A percentile compares a stretch with the other conserved stretches of the same genome.
Evolutionary conservation across 2,329 filamentous ascomycete genomes (phyloP).

Genomic region (Aureobasidium musti): DNA sequence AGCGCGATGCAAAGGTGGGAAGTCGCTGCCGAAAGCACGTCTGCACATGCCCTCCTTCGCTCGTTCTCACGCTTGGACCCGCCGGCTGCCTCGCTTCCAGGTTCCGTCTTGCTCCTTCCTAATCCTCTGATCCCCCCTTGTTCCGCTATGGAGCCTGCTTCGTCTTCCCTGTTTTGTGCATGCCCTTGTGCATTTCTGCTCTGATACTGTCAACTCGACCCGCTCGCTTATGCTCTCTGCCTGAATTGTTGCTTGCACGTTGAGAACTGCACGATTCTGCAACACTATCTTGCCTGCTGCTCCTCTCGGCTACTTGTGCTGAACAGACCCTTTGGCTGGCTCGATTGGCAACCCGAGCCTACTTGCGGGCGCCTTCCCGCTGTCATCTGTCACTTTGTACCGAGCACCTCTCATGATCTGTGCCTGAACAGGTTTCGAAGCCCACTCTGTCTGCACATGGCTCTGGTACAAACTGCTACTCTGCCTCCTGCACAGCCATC

Average conservation of each 20-base stretch:
- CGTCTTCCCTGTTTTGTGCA: neutral
- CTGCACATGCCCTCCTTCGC: conserved; percentile 18
- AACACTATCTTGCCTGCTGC: neutral
- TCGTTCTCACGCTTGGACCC: conserved; percentile 10
- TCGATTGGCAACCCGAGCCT: conserved; percentile 21
- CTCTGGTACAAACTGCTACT: conserved; percentile 11
- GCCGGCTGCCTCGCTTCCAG: neutral
- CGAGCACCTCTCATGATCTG: conserved; percentile 17
- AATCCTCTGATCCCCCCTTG: neutral
- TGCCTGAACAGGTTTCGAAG: conserved; percentile 3
- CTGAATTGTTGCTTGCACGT: neutral
- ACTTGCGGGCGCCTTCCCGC: conserved; percentile 14
- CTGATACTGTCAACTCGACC: neutral
- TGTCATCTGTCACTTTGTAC: conserved; percentile 28
- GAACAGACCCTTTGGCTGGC: conserved; percentile 16
- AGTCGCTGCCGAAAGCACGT: conserved; percentile 23
- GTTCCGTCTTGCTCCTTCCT: conserved; percentile 13
- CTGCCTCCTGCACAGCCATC: conserved; percentile 58
- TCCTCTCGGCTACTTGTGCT: neutral
- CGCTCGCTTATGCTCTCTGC: conserved; percentile 9
- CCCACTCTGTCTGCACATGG: conserved; percentile 1
- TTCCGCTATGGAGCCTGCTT: neutral
- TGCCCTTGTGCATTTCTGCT: neutral
- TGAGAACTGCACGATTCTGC: neutral
- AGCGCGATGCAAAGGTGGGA: conserved; percentile 16